phyloP scores from a whole-genome alignment of 2,329 filamentous ascomycete genomes.

The Triangularia verruculosa region DNA sequence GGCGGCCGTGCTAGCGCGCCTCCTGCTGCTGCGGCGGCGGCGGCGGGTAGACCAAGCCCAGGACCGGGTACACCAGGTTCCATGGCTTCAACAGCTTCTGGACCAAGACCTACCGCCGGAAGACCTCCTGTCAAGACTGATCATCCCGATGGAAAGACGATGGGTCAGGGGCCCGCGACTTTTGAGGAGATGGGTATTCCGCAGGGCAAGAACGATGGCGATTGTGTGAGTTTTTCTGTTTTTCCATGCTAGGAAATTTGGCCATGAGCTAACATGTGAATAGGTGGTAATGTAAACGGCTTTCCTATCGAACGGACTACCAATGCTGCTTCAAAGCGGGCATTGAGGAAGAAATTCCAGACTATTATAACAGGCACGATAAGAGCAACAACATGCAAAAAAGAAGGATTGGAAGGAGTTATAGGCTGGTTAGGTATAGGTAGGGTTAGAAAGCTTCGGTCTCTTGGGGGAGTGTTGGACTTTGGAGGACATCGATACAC shows the following conservation, averaged over 20 bases:
- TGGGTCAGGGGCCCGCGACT: slow-evolving; percentile 80
- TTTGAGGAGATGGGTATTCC: slow-evolving; percentile 99
- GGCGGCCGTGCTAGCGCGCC: slow-evolving; percentile 20
- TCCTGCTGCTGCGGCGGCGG: slow-evolving; percentile 6
- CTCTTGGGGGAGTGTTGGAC: neutral
- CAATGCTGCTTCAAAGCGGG: neutral
- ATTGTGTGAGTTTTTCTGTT: slow-evolving; percentile 68
- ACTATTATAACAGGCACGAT: neutral
- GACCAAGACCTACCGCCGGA: slow-evolving; percentile 4
- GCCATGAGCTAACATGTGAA: neutral
- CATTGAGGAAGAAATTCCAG: neutral
- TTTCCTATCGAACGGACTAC: neutral
- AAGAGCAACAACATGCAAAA: too few species aligned
- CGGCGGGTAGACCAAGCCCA: slow-evolving; percentile 10
- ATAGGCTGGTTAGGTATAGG: neutral
- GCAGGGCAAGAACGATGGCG: slow-evolving; percentile 74
- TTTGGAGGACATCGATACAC: neutral
- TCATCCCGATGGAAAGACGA: slow-evolving; percentile 37
- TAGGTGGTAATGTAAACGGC: slow-evolving; percentile 14
- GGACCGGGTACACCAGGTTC: neutral
- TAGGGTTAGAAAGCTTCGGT: neutral
- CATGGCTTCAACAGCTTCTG: slow-evolving; percentile 11
- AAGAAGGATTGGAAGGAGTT: neutral
- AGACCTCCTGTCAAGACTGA: slow-evolving; percentile 37
- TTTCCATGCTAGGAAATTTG: too few species aligned